phyloP scores from a whole-genome alignment of 176 grass and related monocot species.

The Tuctoria greenei region DNA sequence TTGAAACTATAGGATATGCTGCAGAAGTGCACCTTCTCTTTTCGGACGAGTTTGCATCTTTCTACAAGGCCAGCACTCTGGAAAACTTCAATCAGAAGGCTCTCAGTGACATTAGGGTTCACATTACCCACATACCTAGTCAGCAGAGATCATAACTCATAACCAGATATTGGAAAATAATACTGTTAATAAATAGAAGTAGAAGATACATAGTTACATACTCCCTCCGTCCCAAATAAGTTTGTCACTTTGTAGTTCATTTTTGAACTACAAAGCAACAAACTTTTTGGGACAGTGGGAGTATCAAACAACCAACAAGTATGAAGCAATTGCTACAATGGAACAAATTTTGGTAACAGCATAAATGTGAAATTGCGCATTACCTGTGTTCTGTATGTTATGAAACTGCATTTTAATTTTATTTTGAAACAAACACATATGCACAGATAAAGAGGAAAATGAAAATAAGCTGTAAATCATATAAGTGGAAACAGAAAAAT shows the following conservation, averaged over 20 bases:
- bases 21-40: slow-evolving; percentile 69
- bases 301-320: slow-evolving; percentile 1
- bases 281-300: no score
- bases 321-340: slow-evolving; percentile 21
- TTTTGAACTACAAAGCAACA: no score
- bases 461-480: slow-evolving; percentile 18
- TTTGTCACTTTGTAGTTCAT: no score
- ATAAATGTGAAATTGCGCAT: slow-evolving; percentile 16
- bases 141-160: slow-evolving; percentile 22
- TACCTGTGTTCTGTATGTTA: not conserved
- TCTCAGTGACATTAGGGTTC: slow-evolving; percentile 68
- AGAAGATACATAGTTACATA: no score
- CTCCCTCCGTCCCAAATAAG: no score
- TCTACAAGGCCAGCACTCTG: slow-evolving; percentile 70
- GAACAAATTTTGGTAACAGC: not conserved
- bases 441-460: not conserved
- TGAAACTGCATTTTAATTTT: slow-evolving; percentile 12
- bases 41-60: slow-evolving; percentile 84
- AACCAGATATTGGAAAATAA: slow-evolving; percentile 22
- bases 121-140: slow-evolving; percentile 89
- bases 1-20: slow-evolving; percentile 8
- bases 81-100: slow-evolving; percentile 79
- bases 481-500: slow-evolving; percentile 48
- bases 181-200: slow-evolving; percentile 6
- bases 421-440: slow-evolving; percentile 7